Percentiles rank a stretch among this genome's conserved stretches.
Conservation (phyloP, 768 basidiomycete genomes). For the Hypholoma fasciculare region DNA sequence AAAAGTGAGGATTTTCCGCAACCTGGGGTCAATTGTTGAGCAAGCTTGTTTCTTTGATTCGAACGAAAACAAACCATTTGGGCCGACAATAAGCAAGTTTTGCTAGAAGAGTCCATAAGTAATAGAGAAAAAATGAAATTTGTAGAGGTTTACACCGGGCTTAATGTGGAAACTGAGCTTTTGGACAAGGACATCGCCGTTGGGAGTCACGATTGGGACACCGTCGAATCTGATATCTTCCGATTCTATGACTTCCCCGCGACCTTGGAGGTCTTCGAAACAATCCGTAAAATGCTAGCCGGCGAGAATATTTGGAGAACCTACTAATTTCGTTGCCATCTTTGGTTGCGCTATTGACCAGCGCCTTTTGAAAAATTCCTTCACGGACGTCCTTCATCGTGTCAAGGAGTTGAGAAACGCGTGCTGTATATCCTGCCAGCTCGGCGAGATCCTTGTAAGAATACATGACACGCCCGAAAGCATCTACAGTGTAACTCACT, state of each 20-base stretch:
- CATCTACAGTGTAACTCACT: slow-evolving; percentile 50
- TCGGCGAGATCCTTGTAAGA: slow-evolving; percentile 97
- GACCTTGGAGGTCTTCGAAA: slow-evolving; percentile 67
- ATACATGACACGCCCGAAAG: slow-evolving; percentile 95
- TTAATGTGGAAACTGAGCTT: slow-evolving; percentile 87
- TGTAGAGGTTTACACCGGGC: slow-evolving; percentile 59
- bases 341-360: slow-evolving; percentile 71
- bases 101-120: slow-evolving; percentile 49
- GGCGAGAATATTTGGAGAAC: slow-evolving; percentile 19
- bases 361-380: slow-evolving; percentile 86
- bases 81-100: slow-evolving; percentile 91
- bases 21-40: slow-evolving; percentile 36
- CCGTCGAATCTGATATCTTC: slow-evolving; percentile 91
- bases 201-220: slow-evolving; percentile 95
- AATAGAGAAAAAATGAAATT: background rate
- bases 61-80: slow-evolving; percentile 62
- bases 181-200: slow-evolving; percentile 88
- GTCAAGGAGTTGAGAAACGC: slow-evolving; percentile 85
- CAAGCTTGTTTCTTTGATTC: background rate
- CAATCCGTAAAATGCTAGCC: background rate
- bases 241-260: slow-evolving; percentile 78
- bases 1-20: slow-evolving; percentile 92
- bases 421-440: slow-evolving; percentile 92
- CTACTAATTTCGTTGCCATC: slow-evolving; percentile 77
- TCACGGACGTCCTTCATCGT: slow-evolving; percentile 85